phyloP scores from a whole-genome alignment of 208 protist species.

The Acanthamoeba castellanii region DNA sequence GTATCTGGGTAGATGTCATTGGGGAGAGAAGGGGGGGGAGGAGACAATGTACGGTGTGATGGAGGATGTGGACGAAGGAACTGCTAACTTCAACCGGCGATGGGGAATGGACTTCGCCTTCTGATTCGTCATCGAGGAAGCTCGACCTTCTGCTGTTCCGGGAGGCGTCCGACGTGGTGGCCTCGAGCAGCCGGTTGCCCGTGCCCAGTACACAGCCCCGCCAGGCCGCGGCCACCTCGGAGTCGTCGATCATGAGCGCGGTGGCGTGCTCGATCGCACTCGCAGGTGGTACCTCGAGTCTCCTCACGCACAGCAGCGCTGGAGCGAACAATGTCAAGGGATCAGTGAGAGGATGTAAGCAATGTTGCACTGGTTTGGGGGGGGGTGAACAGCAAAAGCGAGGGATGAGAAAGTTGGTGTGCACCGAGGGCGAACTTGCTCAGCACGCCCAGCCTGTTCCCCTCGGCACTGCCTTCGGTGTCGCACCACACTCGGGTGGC shows the following conservation, averaged over 20 bases:
- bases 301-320: neutral
- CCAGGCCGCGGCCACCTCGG: neutral
- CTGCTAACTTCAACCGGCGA: too few species aligned
- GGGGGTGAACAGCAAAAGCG: neutral
- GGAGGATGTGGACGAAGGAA: neutral
- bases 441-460: neutral
- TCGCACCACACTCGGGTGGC: neutral
- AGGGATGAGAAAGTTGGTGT: neutral
- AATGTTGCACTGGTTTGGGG: neutral
- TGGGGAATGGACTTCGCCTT: too few species aligned
- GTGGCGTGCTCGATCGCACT: neutral
- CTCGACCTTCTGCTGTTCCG: too few species aligned
- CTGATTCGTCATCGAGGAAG: too few species aligned
- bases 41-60: neutral
- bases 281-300: neutral
- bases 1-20: too few species aligned
- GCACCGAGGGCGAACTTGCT: neutral
- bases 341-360: too few species aligned
- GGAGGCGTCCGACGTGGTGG: neutral
- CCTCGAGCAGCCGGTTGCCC: neutral
- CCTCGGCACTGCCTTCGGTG: too few species aligned
- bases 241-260: neutral
- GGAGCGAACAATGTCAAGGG: too few species aligned
- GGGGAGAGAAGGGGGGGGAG: neutral
- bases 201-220: too few species aligned